Evolutionary conservation across 306 rosid genomes (phyloP).

Genomic region (Gleditsia sinensis): DNA sequence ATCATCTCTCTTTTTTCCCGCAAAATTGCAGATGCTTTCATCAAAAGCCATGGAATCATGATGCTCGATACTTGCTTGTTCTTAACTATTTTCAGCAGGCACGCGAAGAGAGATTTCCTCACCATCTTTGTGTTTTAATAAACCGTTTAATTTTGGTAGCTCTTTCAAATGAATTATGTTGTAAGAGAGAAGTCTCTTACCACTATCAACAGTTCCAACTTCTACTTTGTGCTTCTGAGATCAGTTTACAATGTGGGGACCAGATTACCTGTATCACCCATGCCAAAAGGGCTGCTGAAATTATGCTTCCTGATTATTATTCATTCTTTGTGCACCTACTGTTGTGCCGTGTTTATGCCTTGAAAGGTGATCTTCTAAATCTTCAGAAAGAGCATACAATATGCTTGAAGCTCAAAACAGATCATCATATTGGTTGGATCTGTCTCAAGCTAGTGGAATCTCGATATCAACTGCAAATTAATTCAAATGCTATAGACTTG

Average conservation of each 20-base stretch:
- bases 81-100: constrained; percentile 86
- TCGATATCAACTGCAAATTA: constrained; percentile 46
- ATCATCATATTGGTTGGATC: constrained; percentile 76
- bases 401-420: constrained; percentile 79
- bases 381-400: constrained; percentile 55
- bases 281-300: constrained; percentile 68
- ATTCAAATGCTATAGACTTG: constrained; percentile 49
- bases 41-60: constrained; percentile 84
- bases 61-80: constrained; percentile 72
- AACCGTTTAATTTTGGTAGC: constrained; percentile 64
- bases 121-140: constrained; percentile 57
- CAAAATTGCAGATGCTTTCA: constrained; percentile 71
- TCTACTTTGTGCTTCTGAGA: constrained; percentile 89
- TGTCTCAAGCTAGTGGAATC: constrained; percentile 80
- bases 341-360: constrained; percentile 76
- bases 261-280: constrained; percentile 54
- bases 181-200: constrained; percentile 40
- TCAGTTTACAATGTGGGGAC: constrained; percentile 74
- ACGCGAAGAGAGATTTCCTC: constrained; percentile 90
- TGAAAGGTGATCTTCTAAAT: constrained; percentile 55
- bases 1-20: background rate
- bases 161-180: constrained; percentile 58
- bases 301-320: constrained; percentile 63
- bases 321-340: constrained; percentile 79
- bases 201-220: constrained; percentile 75